A percentile compares a stretch with the other conserved stretches of the same genome.
Conservation (phyloP, 2,329 filamentous ascomycete genomes). For the Madurella fahalii region DNA sequence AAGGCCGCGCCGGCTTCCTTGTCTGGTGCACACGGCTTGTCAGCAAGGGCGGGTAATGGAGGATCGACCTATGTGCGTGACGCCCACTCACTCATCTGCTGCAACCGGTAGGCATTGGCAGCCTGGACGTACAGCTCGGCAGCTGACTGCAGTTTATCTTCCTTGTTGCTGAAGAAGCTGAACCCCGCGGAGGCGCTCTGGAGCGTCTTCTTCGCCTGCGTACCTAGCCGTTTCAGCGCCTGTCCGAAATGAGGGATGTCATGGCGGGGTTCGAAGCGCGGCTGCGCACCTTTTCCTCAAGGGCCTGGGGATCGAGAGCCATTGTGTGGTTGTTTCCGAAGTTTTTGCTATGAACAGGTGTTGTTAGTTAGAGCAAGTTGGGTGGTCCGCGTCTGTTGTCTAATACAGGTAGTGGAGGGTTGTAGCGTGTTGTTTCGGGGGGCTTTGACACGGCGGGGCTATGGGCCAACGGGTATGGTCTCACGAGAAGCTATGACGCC, state of each 20-base stretch:
- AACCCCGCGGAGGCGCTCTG: conserved; percentile 74
- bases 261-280: conserved; percentile 5
- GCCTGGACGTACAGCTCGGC: conserved; percentile 84
- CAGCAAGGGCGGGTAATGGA: background rate
- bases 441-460: conserved; percentile 9
- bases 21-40: conserved; percentile 45
- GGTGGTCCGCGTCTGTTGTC: background rate
- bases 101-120: conserved; percentile 85
- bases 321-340: conserved; percentile 16
- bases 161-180: conserved; percentile 79
- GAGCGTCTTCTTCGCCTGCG: conserved; percentile 80
- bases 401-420: background rate
- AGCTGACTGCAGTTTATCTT: conserved; percentile 87
- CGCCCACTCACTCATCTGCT: conserved; percentile 64
- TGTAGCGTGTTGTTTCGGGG: background rate
- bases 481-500: conserved; percentile 16
- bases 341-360: background rate
- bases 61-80: background rate
- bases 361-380: background rate
- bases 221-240: conserved; percentile 12
- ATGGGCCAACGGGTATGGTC: conserved; percentile 3
- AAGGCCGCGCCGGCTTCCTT: conserved; percentile 84
- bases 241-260: conserved; percentile 4
- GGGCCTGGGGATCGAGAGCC: conserved; percentile 27
- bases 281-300: conserved; percentile 26